phyloP scores from a whole-genome alignment of 169 alveolate genomes.

The Plasmodium blacklocki region DNA sequence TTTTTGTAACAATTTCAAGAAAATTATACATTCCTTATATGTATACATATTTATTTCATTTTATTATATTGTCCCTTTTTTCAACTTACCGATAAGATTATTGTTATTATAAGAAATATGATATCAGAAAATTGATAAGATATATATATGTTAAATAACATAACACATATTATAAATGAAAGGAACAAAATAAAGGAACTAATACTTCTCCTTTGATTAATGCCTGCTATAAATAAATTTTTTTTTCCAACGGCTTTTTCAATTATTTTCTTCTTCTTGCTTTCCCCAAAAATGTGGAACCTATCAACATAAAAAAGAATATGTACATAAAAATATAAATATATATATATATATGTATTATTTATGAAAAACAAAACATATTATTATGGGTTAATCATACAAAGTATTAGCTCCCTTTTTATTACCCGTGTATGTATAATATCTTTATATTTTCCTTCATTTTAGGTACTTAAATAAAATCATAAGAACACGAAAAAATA shows the following conservation, averaged over 20 bases:
- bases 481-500: background rate
- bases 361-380: background rate
- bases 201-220: constrained; percentile 60
- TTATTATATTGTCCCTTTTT: background rate
- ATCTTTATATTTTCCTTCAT: constrained; percentile 74
- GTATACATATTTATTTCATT: background rate
- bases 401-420: background rate
- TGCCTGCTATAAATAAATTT: constrained; percentile 37
- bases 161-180: constrained; percentile 44
- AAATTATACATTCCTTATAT: background rate
- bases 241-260: constrained; percentile 74
- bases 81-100: constrained; percentile 38
- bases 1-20: background rate
- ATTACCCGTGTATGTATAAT: constrained; percentile 74
- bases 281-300: constrained; percentile 72
- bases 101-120: constrained; percentile 16
- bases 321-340: background rate
- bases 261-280: constrained; percentile 53
- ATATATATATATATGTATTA: background rate
- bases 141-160: constrained; percentile 64
- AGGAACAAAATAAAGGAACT: constrained; percentile 41
- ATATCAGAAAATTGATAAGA: constrained; percentile 36
- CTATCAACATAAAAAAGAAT: constrained; percentile 11
- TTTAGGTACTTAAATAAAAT: background rate
- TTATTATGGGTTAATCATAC: background rate